Base-by-base conservation (phyloP, 1,284 basidiomycete genomes). In the Sporisorium iseilematis-ciliati region DNA sequence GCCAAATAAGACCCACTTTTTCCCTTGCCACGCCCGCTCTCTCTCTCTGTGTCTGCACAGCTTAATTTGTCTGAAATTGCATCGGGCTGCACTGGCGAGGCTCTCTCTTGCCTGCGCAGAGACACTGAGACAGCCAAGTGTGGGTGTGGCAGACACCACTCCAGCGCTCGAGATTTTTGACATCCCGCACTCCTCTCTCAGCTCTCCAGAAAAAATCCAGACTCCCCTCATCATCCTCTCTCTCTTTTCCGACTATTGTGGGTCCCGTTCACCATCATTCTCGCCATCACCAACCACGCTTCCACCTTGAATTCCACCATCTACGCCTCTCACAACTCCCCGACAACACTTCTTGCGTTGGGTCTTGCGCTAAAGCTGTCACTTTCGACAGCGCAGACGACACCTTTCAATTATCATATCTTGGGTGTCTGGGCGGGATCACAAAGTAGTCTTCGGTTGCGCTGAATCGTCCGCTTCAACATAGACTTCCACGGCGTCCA, bases 221-320 rank as follows among this genome's bases (percentile, higher is more conserved):
- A 20, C 26, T 49, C 48, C 46, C 48, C 46, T 48, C 46, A 26
- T 31, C 48, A 49, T 49, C 46, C 46, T 31, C 18, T 31, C 25
- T 25, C 21, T 46, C 21, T 46, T 46, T 29, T 26, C 14, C 35
- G 12, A 38, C n/a, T 29, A 49, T 12, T 29, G 48, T 31, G 29
- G 48, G n/a, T 31, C 25, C 18, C 46, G 6, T 31, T 29, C 29
- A 11, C 8, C 48, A 31, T 20, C 48, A 20, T 33, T 6, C n/a
- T 49, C 48, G 20, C 29, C 48, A 33, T 23, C 46, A 48, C 46
- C 26, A 48, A 8, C 48, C 16, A 38, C 35, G 5, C 26, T 20
- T 11, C 48, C 48, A n/a, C 48, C 18, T 7, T 6, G 18, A 31
- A 7, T 18, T 20, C 12, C 18, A 20, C 6, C 7, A 42, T 21